phyloP scores from a whole-genome alignment of 2,329 filamentous ascomycete species.

The Arthroderma sp. region DNA sequence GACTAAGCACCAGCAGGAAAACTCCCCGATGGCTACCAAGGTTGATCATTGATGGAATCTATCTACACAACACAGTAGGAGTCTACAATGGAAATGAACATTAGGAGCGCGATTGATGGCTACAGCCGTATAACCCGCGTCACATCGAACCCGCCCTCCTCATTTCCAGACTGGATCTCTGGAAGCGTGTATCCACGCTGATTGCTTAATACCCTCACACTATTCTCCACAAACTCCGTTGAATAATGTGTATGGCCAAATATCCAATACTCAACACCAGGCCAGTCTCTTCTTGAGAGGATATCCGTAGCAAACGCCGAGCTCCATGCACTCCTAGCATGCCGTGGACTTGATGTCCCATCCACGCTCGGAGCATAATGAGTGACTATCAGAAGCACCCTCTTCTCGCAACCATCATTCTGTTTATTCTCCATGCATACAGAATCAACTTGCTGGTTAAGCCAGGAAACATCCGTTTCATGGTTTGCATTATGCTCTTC shows the following conservation, averaged over 20 bases:
- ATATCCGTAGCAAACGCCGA: constrained; percentile 42
- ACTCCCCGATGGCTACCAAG: too few relatives aligned
- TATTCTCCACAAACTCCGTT: constrained; percentile 21
- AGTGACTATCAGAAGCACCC: constrained; percentile 19
- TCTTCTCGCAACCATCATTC: constrained; percentile 11
- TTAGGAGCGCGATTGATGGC: too few relatives aligned
- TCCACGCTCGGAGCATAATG: constrained; percentile 41
- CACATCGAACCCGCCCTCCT: too few relatives aligned
- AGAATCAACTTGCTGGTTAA: constrained; percentile 25
- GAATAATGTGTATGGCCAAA: constrained; percentile 32
- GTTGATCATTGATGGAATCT: too few relatives aligned
- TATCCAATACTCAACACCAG: constrained; percentile 25
- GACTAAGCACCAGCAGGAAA: constrained; percentile 1
- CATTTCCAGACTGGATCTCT: not conserved
- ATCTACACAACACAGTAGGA: too few relatives aligned
- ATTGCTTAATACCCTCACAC: constrained; percentile 26
- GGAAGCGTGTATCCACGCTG: constrained; percentile 23
- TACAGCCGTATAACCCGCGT: too few relatives aligned
- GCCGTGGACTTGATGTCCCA: constrained; percentile 35
- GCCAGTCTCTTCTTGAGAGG: constrained; percentile 12
- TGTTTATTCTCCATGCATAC: not conserved
- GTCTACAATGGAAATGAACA: too few relatives aligned
- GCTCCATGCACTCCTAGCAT: constrained; percentile 33
- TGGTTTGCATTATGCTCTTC: constrained; percentile 38
- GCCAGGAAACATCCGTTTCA: constrained; percentile 36